These are phyloP conservation scores for Scenedesmus sp. DNA, from an alignment of 163 green algal species.

Conservation along the genomic window DNA sequence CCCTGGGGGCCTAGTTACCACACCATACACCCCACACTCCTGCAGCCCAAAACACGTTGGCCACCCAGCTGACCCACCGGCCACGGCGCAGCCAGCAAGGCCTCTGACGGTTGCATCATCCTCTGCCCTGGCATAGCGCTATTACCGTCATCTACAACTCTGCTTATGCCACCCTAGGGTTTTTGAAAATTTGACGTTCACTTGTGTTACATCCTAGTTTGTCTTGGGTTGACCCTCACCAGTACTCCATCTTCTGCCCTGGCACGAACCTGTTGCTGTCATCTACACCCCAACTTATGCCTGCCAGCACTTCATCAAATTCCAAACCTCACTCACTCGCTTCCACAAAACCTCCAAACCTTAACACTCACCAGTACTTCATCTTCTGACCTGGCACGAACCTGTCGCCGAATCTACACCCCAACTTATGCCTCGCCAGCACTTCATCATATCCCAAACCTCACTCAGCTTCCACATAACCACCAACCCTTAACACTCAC, in stretches of 20 bases:
- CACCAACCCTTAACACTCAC: not conserved
- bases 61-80: too few relatives aligned
- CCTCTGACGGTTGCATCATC: too few relatives aligned
- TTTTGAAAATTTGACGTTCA: too few relatives aligned
- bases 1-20: too few relatives aligned
- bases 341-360: not conserved
- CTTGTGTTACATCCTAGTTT: too few relatives aligned
- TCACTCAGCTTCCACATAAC: not conserved
- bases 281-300: not conserved
- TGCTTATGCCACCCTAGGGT: too few relatives aligned
- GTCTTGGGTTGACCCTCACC: not conserved
- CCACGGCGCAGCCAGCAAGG: too few relatives aligned
- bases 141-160: too few relatives aligned
- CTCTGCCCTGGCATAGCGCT: too few relatives aligned
- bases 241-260: conserved; percentile 19
- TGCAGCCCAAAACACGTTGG: too few relatives aligned
- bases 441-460: not conserved
- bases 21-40: too few relatives aligned
- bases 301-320: not conserved
- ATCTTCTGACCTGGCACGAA: conserved; percentile 42
- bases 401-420: not conserved
- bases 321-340: not conserved
- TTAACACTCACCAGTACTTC: conserved; percentile 36
- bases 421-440: not conserved
- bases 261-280: not conserved